A percentile compares a stretch with the other conserved stretches of the same genome.
These are phyloP conservation scores for Penicillium waksmanii DNA, from an alignment of 495 filamentous ascomycete species.

Conservation along the genomic window DNA sequence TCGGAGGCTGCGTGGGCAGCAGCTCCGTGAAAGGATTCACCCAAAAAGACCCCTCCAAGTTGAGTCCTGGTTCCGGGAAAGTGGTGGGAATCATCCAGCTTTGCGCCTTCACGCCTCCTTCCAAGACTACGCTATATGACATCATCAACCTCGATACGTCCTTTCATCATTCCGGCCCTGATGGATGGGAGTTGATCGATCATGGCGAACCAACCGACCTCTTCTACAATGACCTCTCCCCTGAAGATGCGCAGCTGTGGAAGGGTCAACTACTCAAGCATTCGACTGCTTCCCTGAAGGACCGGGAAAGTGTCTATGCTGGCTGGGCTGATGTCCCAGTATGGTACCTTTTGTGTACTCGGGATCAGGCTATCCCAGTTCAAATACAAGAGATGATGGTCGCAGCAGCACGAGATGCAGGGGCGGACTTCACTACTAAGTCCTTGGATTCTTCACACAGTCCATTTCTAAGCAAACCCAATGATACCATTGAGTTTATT, in stretches of 20 bases:
- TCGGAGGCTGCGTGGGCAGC: slow-evolving; percentile 7
- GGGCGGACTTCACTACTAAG: slow-evolving; percentile 7
- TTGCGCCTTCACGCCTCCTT: slow-evolving; percentile 5
- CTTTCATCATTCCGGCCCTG: slow-evolving; percentile 5
- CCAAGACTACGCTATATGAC: background rate
- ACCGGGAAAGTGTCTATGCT: slow-evolving; percentile 7
- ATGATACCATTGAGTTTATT: slow-evolving; percentile 6
- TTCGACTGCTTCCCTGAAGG: slow-evolving; percentile 1
- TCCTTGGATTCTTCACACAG: slow-evolving; percentile 9
- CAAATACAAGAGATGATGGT: slow-evolving; percentile 14
- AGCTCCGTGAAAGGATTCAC: slow-evolving; percentile 8
- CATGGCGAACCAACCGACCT: slow-evolving; percentile 1
- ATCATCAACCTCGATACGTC: background rate
- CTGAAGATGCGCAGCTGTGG: slow-evolving; percentile 6
- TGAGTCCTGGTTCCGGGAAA: background rate
- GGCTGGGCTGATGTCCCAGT: slow-evolving; percentile 17
- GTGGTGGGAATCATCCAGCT: slow-evolving; percentile 6
- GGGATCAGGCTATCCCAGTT: slow-evolving; percentile 7
- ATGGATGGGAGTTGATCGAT: slow-evolving; percentile 13
- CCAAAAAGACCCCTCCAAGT: background rate
- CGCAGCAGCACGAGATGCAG: slow-evolving; percentile 6
- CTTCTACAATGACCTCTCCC: slow-evolving; percentile 15
- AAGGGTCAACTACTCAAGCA: slow-evolving; percentile 8
- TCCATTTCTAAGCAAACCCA: slow-evolving; percentile 9
- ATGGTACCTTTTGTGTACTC: slow-evolving; percentile 10